A percentile compares a stretch with the other conserved stretches of the same genome.
phyloP scores from a whole-genome alignment of 2,329 filamentous ascomycete genomes.

The Aureobasidium sp. region DNA sequence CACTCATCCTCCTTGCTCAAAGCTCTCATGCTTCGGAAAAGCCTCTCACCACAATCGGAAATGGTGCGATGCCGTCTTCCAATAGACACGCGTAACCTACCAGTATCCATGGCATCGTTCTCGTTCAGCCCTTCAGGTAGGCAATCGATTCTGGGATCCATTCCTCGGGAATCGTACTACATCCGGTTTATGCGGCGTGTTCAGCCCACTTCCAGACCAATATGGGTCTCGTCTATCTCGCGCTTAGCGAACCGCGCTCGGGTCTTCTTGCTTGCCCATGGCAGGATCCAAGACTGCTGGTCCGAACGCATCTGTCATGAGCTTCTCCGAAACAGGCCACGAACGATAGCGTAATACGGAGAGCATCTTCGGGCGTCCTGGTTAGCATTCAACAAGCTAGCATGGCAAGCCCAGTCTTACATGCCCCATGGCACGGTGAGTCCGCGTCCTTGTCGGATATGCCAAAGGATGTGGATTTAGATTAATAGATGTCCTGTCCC shows the following conservation, averaged over 20 bases:
- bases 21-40: not conserved
- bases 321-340: not conserved
- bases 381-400: not conserved
- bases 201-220: not conserved
- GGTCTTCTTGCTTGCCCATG: not conserved
- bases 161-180: slow-evolving; percentile 1
- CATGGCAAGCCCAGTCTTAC: not conserved
- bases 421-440: not conserved
- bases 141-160: not conserved
- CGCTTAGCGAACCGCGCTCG: slow-evolving; percentile 10
- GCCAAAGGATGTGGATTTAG: not conserved
- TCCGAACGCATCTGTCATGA: not conserved
- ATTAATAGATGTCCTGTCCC: not conserved
- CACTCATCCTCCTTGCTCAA: not conserved
- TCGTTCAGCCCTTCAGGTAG: not conserved
- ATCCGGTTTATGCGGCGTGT: not conserved
- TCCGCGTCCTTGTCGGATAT: not conserved
- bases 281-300: not conserved
- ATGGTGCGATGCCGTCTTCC: slow-evolving; percentile 1
- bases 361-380: not conserved
- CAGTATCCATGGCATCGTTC: not conserved
- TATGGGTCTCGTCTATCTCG: slow-evolving; percentile 3
- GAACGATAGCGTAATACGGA: slow-evolving; percentile 4
- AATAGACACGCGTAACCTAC: slow-evolving; percentile 7
- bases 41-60: not conserved